A percentile compares a stretch with the other conserved stretches of the same genome.
Evolutionary conservation across 2,329 filamentous ascomycete genomes (phyloP).

Genomic region (Rutstroemia sydowiana): DNA sequence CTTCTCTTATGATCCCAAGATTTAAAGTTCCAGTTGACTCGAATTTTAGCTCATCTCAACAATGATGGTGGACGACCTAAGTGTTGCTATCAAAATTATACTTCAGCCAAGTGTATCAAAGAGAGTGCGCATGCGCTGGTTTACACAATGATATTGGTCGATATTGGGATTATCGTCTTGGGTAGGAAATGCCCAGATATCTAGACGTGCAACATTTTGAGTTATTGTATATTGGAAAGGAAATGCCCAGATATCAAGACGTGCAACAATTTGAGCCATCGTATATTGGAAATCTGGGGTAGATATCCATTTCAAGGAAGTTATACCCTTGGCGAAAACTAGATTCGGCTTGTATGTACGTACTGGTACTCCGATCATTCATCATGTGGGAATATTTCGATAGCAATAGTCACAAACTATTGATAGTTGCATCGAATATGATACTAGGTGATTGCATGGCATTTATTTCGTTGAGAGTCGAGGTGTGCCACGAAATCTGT

Average conservation of each 20-base stretch:
- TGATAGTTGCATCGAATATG: not conserved
- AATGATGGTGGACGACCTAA: too few relatives aligned
- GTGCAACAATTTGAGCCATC: not conserved
- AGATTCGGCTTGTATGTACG: not conserved
- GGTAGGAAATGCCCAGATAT: not conserved
- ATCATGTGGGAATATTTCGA: not conserved
- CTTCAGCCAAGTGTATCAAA: not conserved
- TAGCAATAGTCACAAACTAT: not conserved
- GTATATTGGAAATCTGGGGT: not conserved
- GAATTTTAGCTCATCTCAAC: too few relatives aligned
- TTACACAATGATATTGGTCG: too few relatives aligned
- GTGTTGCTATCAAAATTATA: not conserved
- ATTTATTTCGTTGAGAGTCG: not conserved
- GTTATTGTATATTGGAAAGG: not conserved
- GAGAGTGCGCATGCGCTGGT: not conserved
- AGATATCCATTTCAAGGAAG: not conserved
- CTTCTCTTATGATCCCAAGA: too few relatives aligned
- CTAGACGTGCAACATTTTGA: not conserved
- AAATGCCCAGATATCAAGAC: not conserved
- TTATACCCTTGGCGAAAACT: not conserved
- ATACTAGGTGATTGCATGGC: not conserved
- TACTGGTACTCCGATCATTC: too few relatives aligned
- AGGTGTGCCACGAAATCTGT: not conserved
- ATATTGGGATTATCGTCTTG: too few relatives aligned
- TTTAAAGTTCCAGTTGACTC: too few relatives aligned